Evolutionary conservation across 106 monocot genomes (phyloP).

Genomic region (Agapanthus africanus): DNA sequence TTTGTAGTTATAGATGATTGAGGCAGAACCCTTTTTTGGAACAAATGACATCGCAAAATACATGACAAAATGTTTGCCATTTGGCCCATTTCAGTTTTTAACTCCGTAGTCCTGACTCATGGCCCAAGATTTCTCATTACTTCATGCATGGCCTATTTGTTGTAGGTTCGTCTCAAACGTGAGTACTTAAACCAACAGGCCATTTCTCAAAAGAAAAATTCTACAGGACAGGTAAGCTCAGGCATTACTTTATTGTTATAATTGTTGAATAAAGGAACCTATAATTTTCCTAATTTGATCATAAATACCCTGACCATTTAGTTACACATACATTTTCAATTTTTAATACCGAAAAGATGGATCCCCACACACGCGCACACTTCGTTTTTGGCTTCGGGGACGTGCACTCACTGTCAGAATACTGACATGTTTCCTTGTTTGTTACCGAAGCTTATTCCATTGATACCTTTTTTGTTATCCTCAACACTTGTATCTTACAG

Average conservation of each 20-base stretch:
- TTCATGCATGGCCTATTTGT: constrained; percentile 12
- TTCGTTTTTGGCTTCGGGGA: too few species aligned
- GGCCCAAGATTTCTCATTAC: background rate
- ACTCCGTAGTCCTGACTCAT: background rate
- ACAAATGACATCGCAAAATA: too few species aligned
- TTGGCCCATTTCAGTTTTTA: background rate
- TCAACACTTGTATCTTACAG: constrained; percentile 20
- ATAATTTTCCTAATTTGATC: background rate
- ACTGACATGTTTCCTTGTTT: too few species aligned
- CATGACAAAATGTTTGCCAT: background rate
- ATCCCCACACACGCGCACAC: too few species aligned
- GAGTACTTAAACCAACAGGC: constrained; percentile 83
- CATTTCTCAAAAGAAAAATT: constrained; percentile 32
- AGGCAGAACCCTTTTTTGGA: background rate
- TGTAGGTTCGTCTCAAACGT: constrained; percentile 86
- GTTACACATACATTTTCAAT: background rate
- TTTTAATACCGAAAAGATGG: too few species aligned
- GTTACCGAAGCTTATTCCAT: background rate
- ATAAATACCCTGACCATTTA: background rate
- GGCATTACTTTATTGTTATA: background rate
- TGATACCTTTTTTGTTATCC: background rate
- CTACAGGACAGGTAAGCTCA: constrained; percentile 27
- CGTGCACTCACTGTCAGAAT: too few species aligned
- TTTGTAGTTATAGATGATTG: too few species aligned
- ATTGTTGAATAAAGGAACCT: background rate